phyloP scores from a whole-genome alignment of 345 rosid genomes.

The Linum trigynum region DNA sequence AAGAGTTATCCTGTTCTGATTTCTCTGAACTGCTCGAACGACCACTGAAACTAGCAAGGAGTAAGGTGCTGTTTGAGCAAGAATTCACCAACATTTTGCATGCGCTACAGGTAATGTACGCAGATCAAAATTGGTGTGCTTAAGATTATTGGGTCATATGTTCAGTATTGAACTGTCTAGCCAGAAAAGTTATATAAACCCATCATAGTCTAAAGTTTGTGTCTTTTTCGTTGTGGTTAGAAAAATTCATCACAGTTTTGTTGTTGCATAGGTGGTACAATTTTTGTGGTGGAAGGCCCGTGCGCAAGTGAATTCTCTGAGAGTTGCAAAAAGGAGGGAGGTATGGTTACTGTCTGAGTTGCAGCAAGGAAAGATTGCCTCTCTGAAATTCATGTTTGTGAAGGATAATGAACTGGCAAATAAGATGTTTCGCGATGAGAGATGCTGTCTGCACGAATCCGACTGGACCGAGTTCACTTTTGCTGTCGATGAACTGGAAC shows the following conservation, averaged over 20 bases:
- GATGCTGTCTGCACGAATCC: slow-evolving; percentile 14
- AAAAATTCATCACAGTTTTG: neutral
- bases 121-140: neutral
- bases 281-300: slow-evolving; percentile 52
- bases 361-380: slow-evolving; percentile 29
- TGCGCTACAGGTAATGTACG: slow-evolving; percentile 59
- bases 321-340: slow-evolving; percentile 12
- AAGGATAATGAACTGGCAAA: slow-evolving; percentile 34
- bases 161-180: neutral
- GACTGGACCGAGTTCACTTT: slow-evolving; percentile 32
- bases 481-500: slow-evolving; percentile 40
- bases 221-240: neutral
- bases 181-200: too few species aligned
- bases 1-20: slow-evolving; percentile 18
- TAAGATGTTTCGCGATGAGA: slow-evolving; percentile 9
- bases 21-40: slow-evolving; percentile 34
- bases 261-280: slow-evolving; percentile 43
- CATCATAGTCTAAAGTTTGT: neutral
- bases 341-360: slow-evolving; percentile 28
- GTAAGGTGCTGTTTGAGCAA: slow-evolving; percentile 30
- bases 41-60: slow-evolving; percentile 50
- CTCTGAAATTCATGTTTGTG: slow-evolving; percentile 27
- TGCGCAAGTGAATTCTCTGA: slow-evolving; percentile 13
- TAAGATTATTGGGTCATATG: neutral
- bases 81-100: slow-evolving; percentile 59